Percentiles rank a stretch among this genome's conserved stretches.
These are phyloP conservation scores for Lachancea lanzarotensis DNA, from an alignment of 805 yeast species.

Conservation along the genomic window DNA sequence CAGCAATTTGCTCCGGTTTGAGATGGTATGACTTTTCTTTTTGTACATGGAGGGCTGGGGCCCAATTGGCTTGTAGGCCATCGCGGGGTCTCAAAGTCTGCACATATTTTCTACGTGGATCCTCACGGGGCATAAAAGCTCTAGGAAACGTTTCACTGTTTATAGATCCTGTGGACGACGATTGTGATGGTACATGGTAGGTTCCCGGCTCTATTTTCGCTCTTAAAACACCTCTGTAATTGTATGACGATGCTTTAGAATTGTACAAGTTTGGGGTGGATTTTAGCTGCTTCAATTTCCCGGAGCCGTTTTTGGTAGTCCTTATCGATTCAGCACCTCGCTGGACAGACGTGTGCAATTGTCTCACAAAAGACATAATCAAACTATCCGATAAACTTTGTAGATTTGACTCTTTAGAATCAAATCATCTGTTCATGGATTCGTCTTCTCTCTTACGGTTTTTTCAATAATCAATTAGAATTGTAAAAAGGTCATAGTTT, in stretches of 20 bases:
- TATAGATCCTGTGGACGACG: constrained; percentile 47
- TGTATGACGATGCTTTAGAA: constrained; percentile 55
- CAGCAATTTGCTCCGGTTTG: constrained; percentile 48
- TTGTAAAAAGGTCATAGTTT: too few relatives aligned
- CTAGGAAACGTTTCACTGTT: constrained; percentile 52
- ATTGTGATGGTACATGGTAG: constrained; percentile 56
- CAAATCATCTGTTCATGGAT: too few relatives aligned
- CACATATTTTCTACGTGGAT: constrained; percentile 45
- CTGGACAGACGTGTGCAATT: constrained; percentile 10
- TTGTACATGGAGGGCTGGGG: constrained; percentile 32
- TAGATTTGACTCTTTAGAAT: not conserved
- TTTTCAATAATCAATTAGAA: too few relatives aligned
- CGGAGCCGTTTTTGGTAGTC: constrained; percentile 10
- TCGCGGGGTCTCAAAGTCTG: constrained; percentile 35
- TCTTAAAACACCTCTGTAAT: constrained; percentile 43
- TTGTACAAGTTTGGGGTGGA: constrained; percentile 41
- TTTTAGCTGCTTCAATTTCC: constrained; percentile 16
- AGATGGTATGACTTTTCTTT: constrained; percentile 46
- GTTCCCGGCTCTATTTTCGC: constrained; percentile 50
- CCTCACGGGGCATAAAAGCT: constrained; percentile 57
- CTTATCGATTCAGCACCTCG: constrained; percentile 13
- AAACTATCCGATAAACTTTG: not conserved
- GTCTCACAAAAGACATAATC: constrained; percentile 13
- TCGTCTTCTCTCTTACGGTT: too few relatives aligned
- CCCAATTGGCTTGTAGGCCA: constrained; percentile 31